Percentiles rank a stretch among this genome's conserved stretches.
Evolutionary conservation across 768 basidiomycete species (phyloP).

Genomic region (Pleurotus cornucopiae): DNA sequence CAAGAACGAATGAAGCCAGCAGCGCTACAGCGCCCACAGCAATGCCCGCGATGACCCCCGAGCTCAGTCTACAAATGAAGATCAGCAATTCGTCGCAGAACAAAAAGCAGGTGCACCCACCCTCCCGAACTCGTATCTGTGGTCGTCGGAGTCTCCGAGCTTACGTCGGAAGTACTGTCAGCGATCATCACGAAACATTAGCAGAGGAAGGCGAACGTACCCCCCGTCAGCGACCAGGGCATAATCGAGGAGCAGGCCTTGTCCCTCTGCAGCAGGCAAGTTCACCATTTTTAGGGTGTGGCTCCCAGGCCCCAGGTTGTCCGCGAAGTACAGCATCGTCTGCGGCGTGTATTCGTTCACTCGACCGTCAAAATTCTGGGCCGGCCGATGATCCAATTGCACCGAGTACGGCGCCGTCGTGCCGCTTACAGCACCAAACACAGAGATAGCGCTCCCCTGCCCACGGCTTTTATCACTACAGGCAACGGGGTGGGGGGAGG

Average conservation of each 20-base stretch:
- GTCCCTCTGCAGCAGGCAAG: not conserved
- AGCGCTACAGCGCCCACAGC: not conserved
- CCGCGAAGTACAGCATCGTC: slow-evolving; percentile 2
- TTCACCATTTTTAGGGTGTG: slow-evolving; percentile 3
- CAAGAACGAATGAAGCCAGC: not conserved
- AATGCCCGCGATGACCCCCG: slow-evolving; percentile 1
- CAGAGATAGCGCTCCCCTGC: slow-evolving; percentile 2
- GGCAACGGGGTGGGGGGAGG: not conserved
- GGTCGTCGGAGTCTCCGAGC: not conserved
- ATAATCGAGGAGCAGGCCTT: slow-evolving; percentile 8
- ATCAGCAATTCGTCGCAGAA: not conserved
- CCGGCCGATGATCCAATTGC: not conserved
- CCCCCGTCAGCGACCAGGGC: not conserved
- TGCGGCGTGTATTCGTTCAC: not conserved
- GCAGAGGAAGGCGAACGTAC: not conserved
- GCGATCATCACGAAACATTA: no score
- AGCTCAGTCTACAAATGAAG: not conserved
- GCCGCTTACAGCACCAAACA: slow-evolving; percentile 6
- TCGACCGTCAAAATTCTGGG: not conserved
- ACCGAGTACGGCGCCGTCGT: not conserved
- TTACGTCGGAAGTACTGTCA: not conserved
- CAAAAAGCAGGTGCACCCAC: not conserved
- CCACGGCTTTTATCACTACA: not conserved
- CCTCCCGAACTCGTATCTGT: not conserved
- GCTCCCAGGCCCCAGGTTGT: slow-evolving; percentile 7